Conservation (phyloP, 495 filamentous ascomycete genomes). For the Penicilliopsis zonata region DNA sequence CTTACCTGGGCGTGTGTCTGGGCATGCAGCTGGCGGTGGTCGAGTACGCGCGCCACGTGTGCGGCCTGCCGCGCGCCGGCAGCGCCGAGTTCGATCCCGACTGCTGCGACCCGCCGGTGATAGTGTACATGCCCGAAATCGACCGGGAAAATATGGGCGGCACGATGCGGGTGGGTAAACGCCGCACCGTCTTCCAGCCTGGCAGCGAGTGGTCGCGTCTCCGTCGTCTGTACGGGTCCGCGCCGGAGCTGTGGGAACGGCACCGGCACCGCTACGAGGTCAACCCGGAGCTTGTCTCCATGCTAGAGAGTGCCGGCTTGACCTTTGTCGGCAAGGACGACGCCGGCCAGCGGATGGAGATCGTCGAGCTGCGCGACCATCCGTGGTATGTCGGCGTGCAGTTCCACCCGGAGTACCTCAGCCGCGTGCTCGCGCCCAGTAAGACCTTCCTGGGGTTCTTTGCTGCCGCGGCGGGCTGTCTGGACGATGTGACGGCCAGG, state of each 20-base stretch:
- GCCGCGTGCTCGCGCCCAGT: conserved; percentile 59
- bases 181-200: conserved; percentile 62
- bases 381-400: conserved; percentile 87
- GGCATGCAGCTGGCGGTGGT: conserved; percentile 94
- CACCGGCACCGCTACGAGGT: conserved; percentile 39
- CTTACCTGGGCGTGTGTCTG: conserved; percentile 86
- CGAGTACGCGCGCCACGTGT: conserved; percentile 67
- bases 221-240: conserved; percentile 56
- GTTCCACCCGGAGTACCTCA: conserved; percentile 78
- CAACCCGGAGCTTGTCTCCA: conserved; percentile 26
- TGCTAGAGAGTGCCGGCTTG: conserved; percentile 22
- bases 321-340: conserved; percentile 65
- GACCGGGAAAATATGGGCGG: conserved; percentile 65
- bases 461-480: conserved; percentile 55
- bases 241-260: conserved; percentile 34
- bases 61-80: conserved; percentile 45
- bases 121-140: conserved; percentile 90
- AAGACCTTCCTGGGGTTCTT: conserved; percentile 80
- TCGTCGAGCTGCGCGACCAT: conserved; percentile 80
- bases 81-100: conserved; percentile 58
- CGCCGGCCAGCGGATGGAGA: conserved; percentile 76
- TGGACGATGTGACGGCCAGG: conserved; percentile 33
- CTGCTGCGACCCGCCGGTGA: conserved; percentile 42
- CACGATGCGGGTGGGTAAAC: conserved; percentile 82
- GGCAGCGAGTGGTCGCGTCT: conserved; percentile 72